A percentile compares a stretch with the other conserved stretches of the same genome.
Evolutionary conservation across 192 early-diverging fungal species (phyloP).

Genomic region (Umbelopsis sp.): DNA sequence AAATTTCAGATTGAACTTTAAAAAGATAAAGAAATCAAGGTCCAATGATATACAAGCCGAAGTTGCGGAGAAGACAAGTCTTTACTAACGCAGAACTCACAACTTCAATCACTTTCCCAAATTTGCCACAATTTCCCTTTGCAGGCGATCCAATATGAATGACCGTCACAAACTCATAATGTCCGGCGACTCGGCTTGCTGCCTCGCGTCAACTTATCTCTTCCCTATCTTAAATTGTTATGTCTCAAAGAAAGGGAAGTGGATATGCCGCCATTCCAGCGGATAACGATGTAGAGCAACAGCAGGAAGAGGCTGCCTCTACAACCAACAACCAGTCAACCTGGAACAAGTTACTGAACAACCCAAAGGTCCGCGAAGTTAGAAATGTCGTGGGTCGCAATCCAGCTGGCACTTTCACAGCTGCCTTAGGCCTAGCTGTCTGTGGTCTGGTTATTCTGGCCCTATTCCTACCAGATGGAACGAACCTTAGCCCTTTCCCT

Average conservation of each 20-base stretch:
- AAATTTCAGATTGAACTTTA: no score
- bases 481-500: slow-evolving; percentile 3
- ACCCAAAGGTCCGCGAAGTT: neutral
- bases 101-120: neutral
- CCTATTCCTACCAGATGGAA: neutral
- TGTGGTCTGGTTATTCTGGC: slow-evolving; percentile 6
- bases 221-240: slow-evolving; percentile 1
- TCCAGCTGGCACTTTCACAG: slow-evolving; percentile 1
- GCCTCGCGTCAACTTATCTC: slow-evolving; percentile 1
- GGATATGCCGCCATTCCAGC: slow-evolving; percentile 9
- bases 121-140: slow-evolving; percentile 10
- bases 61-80: neutral
- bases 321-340: neutral
- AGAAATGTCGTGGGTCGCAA: neutral
- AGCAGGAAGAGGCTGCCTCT: neutral
- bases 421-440: neutral
- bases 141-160: neutral
- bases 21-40: no score
- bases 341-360: slow-evolving; percentile 1
- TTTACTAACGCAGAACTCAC: neutral
- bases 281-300: slow-evolving; percentile 5
- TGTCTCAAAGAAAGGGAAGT: slow-evolving; percentile 22
- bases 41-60: slow-evolving; percentile 1
- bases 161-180: slow-evolving; percentile 1
- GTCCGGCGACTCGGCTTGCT: slow-evolving; percentile 1